These are phyloP conservation scores for Mycena galopus DNA, from an alignment of 768 basidiomycete species.

Conservation along the genomic window DNA sequence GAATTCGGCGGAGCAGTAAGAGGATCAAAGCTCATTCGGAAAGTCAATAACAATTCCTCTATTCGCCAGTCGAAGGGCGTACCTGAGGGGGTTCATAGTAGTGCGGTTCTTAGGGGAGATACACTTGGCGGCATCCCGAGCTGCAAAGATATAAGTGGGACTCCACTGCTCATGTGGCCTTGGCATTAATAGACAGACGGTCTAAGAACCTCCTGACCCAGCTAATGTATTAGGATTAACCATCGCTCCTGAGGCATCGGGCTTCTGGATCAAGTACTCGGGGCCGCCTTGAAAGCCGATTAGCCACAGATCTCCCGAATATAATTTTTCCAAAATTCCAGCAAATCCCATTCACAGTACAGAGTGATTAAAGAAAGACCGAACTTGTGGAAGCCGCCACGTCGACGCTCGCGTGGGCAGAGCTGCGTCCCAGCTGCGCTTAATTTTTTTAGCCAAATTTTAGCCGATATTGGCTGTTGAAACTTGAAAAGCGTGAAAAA, in stretches of 20 bases:
- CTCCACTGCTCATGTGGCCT: slow-evolving; percentile 1
- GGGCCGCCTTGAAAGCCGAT: too few species aligned
- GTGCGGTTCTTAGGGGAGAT: not conserved
- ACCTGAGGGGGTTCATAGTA: not conserved
- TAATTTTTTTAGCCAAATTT: too few species aligned
- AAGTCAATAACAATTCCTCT: not conserved
- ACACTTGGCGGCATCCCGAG: not conserved
- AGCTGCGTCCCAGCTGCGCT: too few species aligned
- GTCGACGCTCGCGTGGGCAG: too few species aligned
- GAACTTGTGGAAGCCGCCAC: too few species aligned
- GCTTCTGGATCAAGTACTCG: not conserved
- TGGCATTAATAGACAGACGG: not conserved
- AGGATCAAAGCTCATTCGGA: slow-evolving; percentile 21
- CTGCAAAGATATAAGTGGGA: not conserved
- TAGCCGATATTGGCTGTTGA: too few species aligned
- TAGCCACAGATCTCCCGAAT: too few species aligned
- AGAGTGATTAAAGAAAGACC: too few species aligned
- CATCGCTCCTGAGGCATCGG: not conserved
- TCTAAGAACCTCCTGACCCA: not conserved
- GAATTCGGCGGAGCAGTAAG: slow-evolving; percentile 28
- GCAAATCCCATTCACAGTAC: too few species aligned
- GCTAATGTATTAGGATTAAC: not conserved
- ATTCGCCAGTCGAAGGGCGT: not conserved
- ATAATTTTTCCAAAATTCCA: too few species aligned
- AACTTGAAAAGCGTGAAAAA: too few species aligned